phyloP scores from a whole-genome alignment of 352 stramenopile species.

The Globisporangium uncinulatum region DNA sequence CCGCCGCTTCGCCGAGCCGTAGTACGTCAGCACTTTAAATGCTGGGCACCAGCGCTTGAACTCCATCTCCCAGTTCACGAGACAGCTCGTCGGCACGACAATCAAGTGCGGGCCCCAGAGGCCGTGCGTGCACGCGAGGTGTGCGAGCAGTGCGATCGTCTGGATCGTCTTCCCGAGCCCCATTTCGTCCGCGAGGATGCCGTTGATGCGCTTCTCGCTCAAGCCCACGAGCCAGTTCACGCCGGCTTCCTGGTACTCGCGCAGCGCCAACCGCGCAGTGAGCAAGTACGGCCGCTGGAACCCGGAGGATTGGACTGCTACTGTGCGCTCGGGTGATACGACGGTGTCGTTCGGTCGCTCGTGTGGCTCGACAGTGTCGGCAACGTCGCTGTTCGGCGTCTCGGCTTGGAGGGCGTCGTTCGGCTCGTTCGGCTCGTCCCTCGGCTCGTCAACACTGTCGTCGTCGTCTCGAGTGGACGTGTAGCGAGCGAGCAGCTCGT shows the following conservation, averaged over 20 bases:
- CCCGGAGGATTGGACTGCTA: conserved; percentile 2
- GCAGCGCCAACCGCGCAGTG: conserved; percentile 52
- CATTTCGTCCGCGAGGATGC: conserved; percentile 98
- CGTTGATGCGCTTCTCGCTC: conserved; percentile 95
- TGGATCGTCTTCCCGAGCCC: conserved; percentile 97
- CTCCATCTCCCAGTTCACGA: conserved; percentile 99
- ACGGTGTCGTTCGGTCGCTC: too few species aligned
- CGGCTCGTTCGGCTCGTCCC: background rate
- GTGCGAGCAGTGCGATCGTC: conserved; percentile 97
- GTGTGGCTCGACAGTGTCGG: background rate
- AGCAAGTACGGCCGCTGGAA: conserved; percentile 72
- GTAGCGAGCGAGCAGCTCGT: conserved; percentile 82
- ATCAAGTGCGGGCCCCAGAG: conserved; percentile 99
- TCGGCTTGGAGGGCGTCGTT: background rate
- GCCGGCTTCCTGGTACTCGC: conserved; percentile 79
- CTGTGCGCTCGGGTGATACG: too few species aligned
- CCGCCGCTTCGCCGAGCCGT: conserved; percentile 94
- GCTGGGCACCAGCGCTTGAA: conserved; percentile 97
- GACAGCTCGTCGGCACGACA: conserved; percentile 96
- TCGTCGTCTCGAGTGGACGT: conserved; percentile 5
- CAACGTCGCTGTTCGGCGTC: background rate
- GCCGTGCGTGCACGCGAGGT: conserved; percentile 87
- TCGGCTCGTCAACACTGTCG: background rate
- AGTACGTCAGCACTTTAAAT: conserved; percentile 99
- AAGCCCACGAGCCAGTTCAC: conserved; percentile 99